These are phyloP conservation scores for Albugo candida DNA, from an alignment of 352 stramenopile species.

Conservation along the genomic window DNA sequence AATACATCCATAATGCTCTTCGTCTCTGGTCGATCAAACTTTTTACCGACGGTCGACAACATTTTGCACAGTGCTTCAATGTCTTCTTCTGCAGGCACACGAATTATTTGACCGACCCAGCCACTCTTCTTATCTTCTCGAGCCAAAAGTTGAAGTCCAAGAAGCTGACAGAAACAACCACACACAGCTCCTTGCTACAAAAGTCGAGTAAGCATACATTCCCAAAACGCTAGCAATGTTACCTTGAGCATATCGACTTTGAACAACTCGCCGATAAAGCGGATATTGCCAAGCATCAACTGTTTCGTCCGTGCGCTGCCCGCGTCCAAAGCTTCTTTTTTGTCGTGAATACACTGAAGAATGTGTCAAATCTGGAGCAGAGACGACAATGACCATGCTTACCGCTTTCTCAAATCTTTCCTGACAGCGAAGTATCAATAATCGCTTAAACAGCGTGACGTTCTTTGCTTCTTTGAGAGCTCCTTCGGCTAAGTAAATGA, in stretches of 20 bases:
- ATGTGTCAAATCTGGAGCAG: not conserved
- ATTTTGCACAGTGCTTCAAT: conserved; percentile 77
- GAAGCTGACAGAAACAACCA: conserved; percentile 58
- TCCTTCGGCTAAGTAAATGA: conserved; percentile 9
- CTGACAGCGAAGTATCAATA: conserved; percentile 63
- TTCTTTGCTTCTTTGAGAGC: conserved; percentile 24
- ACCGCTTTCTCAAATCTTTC: conserved; percentile 65
- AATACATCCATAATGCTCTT: conserved; percentile 74
- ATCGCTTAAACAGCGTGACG: conserved; percentile 44
- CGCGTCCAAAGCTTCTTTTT: conserved; percentile 20
- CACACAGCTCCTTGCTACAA: conserved; percentile 45
- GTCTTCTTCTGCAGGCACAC: conserved; percentile 68
- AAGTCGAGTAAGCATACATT: not conserved
- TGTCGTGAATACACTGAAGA: conserved; percentile 16
- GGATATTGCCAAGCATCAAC: conserved; percentile 74
- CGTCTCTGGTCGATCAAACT: conserved; percentile 60
- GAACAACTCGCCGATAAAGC: conserved; percentile 76
- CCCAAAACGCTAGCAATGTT: not conserved
- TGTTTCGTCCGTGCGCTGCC: conserved; percentile 38
- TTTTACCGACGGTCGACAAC: conserved; percentile 65
- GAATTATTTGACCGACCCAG: conserved; percentile 34
- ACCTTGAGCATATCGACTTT: conserved; percentile 75
- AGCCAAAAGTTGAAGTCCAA: conserved; percentile 48
- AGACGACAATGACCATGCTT: conserved; percentile 1
- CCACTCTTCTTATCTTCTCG: conserved; percentile 19